Conservation (phyloP, 345 rosid genomes). For the Salix suchowensis region DNA sequence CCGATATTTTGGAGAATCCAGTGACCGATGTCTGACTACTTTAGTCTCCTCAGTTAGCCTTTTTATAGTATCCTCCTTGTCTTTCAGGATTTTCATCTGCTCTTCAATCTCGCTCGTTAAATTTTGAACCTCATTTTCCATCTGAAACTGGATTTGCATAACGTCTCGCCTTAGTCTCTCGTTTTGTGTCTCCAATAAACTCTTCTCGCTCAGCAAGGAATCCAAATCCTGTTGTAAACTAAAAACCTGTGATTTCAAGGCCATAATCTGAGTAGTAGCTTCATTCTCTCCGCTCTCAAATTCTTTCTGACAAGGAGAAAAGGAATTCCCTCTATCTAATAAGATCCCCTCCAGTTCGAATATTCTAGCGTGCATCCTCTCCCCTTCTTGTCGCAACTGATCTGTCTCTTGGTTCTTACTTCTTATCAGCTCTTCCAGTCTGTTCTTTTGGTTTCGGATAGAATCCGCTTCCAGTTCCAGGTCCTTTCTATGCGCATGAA, state of each 20-base stretch:
- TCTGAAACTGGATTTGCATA: constrained; percentile 5
- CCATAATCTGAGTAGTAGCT: constrained; percentile 19
- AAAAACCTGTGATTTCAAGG: constrained; percentile 18
- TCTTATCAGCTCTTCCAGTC: constrained; percentile 37
- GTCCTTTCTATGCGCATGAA: constrained; percentile 28
- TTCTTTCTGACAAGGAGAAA: constrained; percentile 18
- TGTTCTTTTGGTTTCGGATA: constrained; percentile 19
- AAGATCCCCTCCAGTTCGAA: constrained; percentile 28
- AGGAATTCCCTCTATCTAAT: constrained; percentile 14
- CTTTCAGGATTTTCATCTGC: constrained; percentile 33
- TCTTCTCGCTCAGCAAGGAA: constrained; percentile 25
- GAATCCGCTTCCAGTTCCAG: constrained; percentile 27
- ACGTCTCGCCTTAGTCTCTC: constrained; percentile 25
- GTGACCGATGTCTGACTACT: constrained; percentile 29
- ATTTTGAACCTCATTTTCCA: constrained; percentile 19
- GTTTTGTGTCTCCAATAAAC: constrained; percentile 20
- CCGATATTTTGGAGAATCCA: constrained; percentile 23
- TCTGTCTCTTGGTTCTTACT: constrained; percentile 22
- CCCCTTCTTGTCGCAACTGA: constrained; percentile 46
- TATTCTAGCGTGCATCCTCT: constrained; percentile 29
- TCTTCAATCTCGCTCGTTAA: constrained; percentile 31
- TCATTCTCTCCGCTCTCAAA: constrained; percentile 8
- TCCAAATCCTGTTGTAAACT: constrained; percentile 36
- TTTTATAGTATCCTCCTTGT: constrained; percentile 26
- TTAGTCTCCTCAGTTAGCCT: constrained; percentile 38